Conservation (phyloP, 305 asterid genomes). For the Plantago lanceolata region DNA sequence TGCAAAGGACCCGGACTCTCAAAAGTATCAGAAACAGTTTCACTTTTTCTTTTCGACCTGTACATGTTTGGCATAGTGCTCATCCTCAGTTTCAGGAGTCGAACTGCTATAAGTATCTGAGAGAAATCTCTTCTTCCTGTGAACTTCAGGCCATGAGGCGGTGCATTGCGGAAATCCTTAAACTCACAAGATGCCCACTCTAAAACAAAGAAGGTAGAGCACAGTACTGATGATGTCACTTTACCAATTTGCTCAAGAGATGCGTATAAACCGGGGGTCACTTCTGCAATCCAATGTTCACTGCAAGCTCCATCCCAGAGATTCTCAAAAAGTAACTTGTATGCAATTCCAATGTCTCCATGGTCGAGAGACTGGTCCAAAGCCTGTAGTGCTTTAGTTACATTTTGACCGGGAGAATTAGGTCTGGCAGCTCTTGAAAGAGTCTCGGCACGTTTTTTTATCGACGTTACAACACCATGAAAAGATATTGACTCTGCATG, state of each 20-base stretch:
- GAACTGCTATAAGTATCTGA: slow-evolving; percentile 65
- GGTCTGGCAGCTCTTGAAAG: slow-evolving; percentile 80
- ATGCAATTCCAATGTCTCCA: slow-evolving; percentile 71
- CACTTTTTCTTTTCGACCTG: slow-evolving; percentile 37
- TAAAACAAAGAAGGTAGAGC: slow-evolving; percentile 78
- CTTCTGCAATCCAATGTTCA: slow-evolving; percentile 85
- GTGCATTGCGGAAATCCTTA: slow-evolving; percentile 66
- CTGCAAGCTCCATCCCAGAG: slow-evolving; percentile 66
- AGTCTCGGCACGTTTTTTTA: slow-evolving; percentile 68
- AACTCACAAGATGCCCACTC: slow-evolving; percentile 99
- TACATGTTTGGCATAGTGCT: slow-evolving; percentile 39
- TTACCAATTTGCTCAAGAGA: slow-evolving; percentile 69
- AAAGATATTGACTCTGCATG: slow-evolving; percentile 63
- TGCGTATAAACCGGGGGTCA: slow-evolving; percentile 63
- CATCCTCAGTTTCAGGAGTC: slow-evolving; percentile 79
- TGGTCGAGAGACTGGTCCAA: slow-evolving; percentile 72
- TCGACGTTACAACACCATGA: slow-evolving; percentile 60
- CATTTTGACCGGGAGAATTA: slow-evolving; percentile 51
- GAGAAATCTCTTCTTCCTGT: slow-evolving; percentile 84
- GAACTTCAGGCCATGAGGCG: slow-evolving; percentile 72
- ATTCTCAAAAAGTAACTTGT: slow-evolving; percentile 63
- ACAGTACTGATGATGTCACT: slow-evolving; percentile 59
- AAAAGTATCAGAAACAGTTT: slow-evolving; percentile 40
- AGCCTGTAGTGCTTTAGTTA: slow-evolving; percentile 69
- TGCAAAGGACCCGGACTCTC: slow-evolving; percentile 92